Evolutionary conservation across 179 eudicot genomes (phyloP), one percentile per base, ranked within the genome.

Genomic region (Actinidia arguta): DNA sequence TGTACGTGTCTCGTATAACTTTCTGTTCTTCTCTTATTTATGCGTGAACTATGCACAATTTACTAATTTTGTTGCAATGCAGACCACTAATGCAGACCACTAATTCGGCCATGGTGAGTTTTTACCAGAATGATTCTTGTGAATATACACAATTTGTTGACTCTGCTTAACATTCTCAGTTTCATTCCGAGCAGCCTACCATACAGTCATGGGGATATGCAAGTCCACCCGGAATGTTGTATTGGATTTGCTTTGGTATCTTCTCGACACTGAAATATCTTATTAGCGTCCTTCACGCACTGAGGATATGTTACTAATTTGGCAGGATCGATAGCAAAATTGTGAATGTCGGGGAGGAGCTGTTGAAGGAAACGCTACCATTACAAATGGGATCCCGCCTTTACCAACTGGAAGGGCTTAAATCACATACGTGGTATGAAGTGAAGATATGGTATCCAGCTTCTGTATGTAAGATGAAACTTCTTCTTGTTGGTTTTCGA

Each of bases 371-470:
- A 92, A 89, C 89, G 48, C 78, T 94, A 73, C 94, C 94, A n/a
- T 79, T 95, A 36, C 90, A 83, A 72, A 87, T 82, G 87, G 98
- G 98, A 54, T 90, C 92, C 54, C 84, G 93, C 51, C 85, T 87
- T 78, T 95, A 94, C 83, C 82, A 86, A 55, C 87, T 94, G 80
- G 88, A 83, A 78, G 98, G 92, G 83, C 89, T 94, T 51, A 91
- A 89, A 86, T 85, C 95, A 79, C 66, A 82, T 74, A 88, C 83
- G 82, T 88, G 98, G 93, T 95, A 95, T 80, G 97, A 95, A 94
- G 98, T 95, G 90, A 95, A 95, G 95, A 95, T 95, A 88, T 95
- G 98, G 84, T 95, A 94, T 86, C 98, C 98, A 62, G 95, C 98
- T 86, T 92, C 98, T 88, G 98, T 94, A 94, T 85, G 98, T 92